Evolutionary conservation across 345 rosid species (phyloP), one percentile per base, ranked within the genome.

Genomic region (Acer saccharum): DNA sequence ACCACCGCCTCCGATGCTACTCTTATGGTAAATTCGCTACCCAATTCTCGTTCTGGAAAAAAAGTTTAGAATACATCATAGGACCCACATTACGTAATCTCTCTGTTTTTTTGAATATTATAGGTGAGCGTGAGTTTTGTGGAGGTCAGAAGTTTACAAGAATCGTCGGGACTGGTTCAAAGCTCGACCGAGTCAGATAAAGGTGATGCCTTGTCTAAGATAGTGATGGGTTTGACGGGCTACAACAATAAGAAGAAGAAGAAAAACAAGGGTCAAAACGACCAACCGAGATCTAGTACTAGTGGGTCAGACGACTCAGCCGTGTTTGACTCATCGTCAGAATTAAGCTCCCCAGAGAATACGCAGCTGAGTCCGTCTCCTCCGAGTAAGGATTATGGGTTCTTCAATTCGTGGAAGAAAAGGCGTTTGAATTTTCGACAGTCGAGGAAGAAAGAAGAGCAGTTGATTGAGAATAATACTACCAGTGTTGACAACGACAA

Each of bases 111-210:
- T 9, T 18, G 23, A 35, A 35, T 35, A 35, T 35, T 4, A 35
- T 35, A 88, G 91, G 68, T 86, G 55, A 14, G 63, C 32, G 78
- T 86, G 25, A 79, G 84, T 67, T 84, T 84, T 27, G 77, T 83
- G 9, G 85, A 81, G 81, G 80, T 80, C 29, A 84, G 85, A 55
- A 60, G 57, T 65, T 50, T 57, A 2, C 4, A 46, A 5, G 85
- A 80, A 23, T 27, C 71, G 18, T 6, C 71, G n/a, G 75, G 44
- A 63, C 17, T 39, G 0, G 73, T 68, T 65, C 81, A 76, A 61
- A 83, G 71, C 69, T 32, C 76, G 52, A 54, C 69, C 27, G 71
- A 64, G 65, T 68, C 77, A 1, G 77, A 73, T 11, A 48, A 77
- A 48, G 79, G 69, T 39, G 81, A 81, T 29, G 79, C 80, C 7